Percentiles rank a stretch among this genome's conserved stretches.
Conservation (phyloP, 345 rosid genomes). For the Atalantia buxifolia region DNA sequence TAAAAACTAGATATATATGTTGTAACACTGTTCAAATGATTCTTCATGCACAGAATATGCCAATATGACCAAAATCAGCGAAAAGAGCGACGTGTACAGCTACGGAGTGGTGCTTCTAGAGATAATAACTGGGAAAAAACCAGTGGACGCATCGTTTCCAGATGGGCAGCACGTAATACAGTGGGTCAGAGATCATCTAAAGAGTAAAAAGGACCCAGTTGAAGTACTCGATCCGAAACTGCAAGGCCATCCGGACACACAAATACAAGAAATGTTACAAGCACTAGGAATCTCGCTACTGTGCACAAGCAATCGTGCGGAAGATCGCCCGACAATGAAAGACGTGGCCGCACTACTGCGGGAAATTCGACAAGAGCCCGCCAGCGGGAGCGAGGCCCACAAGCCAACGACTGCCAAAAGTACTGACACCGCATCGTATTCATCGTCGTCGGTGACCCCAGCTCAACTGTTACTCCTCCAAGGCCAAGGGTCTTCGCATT, state of each 20-base stretch:
- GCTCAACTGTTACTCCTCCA: slow-evolving; percentile 38
- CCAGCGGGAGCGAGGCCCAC: slow-evolving; percentile 27
- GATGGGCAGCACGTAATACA: slow-evolving; percentile 71
- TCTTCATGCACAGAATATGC: slow-evolving; percentile 52
- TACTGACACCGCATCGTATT: slow-evolving; percentile 18
- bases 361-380: slow-evolving; percentile 57
- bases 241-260: slow-evolving; percentile 58
- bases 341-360: slow-evolving; percentile 73
- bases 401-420: slow-evolving; percentile 32
- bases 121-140: slow-evolving; percentile 75
- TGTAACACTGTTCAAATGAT: not conserved
- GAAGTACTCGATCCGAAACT: slow-evolving; percentile 66
- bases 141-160: slow-evolving; percentile 68
- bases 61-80: slow-evolving; percentile 58
- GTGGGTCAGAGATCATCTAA: slow-evolving; percentile 76
- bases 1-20: too few species aligned
- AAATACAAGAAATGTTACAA: slow-evolving; percentile 86
- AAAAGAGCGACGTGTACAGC: slow-evolving; percentile 78
- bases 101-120: slow-evolving; percentile 80
- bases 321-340: slow-evolving; percentile 91
- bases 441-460: slow-evolving; percentile 48
- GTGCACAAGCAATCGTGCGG: slow-evolving; percentile 64
- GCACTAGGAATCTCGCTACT: slow-evolving; percentile 76
- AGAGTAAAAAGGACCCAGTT: slow-evolving; percentile 62
- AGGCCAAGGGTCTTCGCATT: slow-evolving; percentile 39